Base-by-base conservation (phyloP, 768 basidiomycete species). In the Trametes sanguinea region DNA sequence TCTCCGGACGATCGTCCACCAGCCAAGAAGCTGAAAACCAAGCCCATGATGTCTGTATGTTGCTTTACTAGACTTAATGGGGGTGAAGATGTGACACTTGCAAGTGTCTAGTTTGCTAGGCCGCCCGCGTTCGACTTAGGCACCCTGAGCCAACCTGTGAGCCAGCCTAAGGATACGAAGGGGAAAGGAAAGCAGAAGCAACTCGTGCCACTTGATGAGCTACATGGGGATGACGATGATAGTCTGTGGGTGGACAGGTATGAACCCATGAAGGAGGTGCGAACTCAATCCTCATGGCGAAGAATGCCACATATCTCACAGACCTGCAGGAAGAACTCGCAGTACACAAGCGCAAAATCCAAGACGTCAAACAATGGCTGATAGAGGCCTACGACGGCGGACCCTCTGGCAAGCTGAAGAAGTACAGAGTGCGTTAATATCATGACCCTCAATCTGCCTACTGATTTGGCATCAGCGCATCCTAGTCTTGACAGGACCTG, bases 401-500 rank as follows among this genome's bases (percentile, higher is more conserved):
- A 0, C 83, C 84, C 4, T 83, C 83, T 0, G 83, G 83, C 0
- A 86, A 83, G 65, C 69, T 90, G 47, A 79, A 77, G 39, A 92
- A 87, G 69, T 94, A 94, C 71, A 80, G 92, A 22, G 93, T 94
- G 64, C 40, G 86, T 79, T 51, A 9, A 10, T 54, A 10, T 50
- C 51, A 54, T 51, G 47, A 8, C 16, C 14, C 29, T 11, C 43
- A 5, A 56, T 22, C 60, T 48, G 17, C 63, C 11, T 13, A 39
- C 35, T 29, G 40, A 32, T 50, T 1, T 13, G 1, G 16, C 17
- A 0, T 8, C 59, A 98, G 92, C 83, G 94, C 48, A 85, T 99
- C 32, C 82, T 98, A 6, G 85, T 85, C 0, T 75, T 99, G 10
- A 90, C 91, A 2, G 96, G 96, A 1, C 92, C 94, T 0, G 88